Evolutionary conservation across 176 grass and related monocot species (phyloP), one percentile per base, ranked within the genome.

Genomic region (Phragmites australis): DNA sequence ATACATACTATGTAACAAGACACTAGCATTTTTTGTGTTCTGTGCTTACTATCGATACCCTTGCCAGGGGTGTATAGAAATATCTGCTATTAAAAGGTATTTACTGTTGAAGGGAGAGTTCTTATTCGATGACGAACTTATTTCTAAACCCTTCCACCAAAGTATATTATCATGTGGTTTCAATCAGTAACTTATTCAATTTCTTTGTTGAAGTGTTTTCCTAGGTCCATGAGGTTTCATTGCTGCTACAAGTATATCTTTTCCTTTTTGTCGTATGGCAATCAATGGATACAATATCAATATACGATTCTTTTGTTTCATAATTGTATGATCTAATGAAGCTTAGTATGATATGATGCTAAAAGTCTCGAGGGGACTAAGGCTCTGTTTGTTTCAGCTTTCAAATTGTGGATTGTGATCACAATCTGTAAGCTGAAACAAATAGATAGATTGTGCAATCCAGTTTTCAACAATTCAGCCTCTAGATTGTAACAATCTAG

Each of bases 61-160:
- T 3, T 72, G 54, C 3, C 16, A 72, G 5, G 21, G 13, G 60
- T 76, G 51, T 19, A 50, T 27, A 4, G 6, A 64, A 83, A 27
- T 48, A 27, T 87, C 41, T 76, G 1, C 44, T 47, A 32, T 78
- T 57, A 82, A 76, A 75, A 63, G 44, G 3, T 80, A 67, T 65
- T 17, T 46, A 48, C 21, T 47, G 9, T 67, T 74, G n/a, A 74
- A 66, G 21, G 29, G 21, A 77, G 9, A 76, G 41, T 80, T 75
- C 7, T 75, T 17, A 56, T 47, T 41, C 41, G 74, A 76, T 52
- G 3, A 81, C 17, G 22, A 75, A 47, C 12, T 72, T 52, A 58
- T 56, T 44, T 29, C 34, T 54, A 66, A 45, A 48, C 40, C 26
- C 8, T 83, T 76, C 41, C 39, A 37, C 66, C 34, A 26, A 49